Evolutionary conservation across 106 monocot species (phyloP), one percentile per base, ranked within the genome.

Genomic region (Dioscorea dumetorum): DNA sequence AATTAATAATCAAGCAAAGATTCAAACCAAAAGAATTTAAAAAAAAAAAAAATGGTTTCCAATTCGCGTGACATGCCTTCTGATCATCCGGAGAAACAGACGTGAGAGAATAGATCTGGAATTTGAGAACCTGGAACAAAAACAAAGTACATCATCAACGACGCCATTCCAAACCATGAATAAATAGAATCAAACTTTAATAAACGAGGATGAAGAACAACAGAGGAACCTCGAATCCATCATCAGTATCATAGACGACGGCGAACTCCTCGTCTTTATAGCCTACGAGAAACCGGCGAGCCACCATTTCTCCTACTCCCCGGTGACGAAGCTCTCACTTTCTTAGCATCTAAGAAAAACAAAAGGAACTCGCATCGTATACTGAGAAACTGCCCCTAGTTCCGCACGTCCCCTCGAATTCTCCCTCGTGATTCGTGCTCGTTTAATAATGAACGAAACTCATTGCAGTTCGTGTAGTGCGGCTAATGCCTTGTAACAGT

Each of bases 51-150:
- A 11, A 14, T 8, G 23, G 33, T 18, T n/a, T 22, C 21, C 49
- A 67, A 13, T 51, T 5, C 17, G n/a, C 33, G 67, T 2, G 5
- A 12, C 48, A 66, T 21, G 90, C 88, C 81, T 91, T 78, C 41
- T 91, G 95, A 24, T 86, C 72, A 7, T 91, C 95, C 48, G 95
- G 95, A n/a, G 63, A 73, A 53, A 91, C 74, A 19, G 88, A 83
- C 24, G 95, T 95, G 20, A 95, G 70, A 17, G 95, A 95, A 76
- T 85, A 95, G 63, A 95, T 86, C 81, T 95, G 95, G 73, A 81
- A 73, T 54, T 86, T 78, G 63, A 95, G 88, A 50, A 91, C 72
- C 90, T 90, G 69, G 49, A 18, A 58, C 20, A 52, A 67, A 66
- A 15, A 41, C 61, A 64, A 22, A 35, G 51, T 33, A 15, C 9